These are phyloP conservation scores for Cladorrhinum sp. DNA, from an alignment of 2,329 filamentous ascomycete species.

Conservation along the genomic window DNA sequence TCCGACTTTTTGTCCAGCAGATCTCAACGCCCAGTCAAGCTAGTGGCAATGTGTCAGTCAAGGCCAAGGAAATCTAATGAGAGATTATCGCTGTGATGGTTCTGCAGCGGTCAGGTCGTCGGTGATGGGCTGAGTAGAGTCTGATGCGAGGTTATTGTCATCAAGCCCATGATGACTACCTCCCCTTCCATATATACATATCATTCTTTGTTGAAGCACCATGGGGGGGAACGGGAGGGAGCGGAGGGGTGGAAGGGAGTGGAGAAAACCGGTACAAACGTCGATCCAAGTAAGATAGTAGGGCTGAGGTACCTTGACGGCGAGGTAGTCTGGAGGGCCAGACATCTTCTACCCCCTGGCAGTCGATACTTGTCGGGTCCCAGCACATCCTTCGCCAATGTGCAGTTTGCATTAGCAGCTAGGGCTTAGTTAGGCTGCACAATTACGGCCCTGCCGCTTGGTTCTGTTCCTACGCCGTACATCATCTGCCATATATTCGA, in stretches of 20 bases:
- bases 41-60: not conserved
- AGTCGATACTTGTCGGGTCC: not conserved
- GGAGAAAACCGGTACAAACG: not conserved
- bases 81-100: not conserved
- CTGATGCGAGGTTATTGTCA: not conserved
- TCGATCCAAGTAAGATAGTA: not conserved
- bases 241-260: too few species aligned
- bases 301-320: not conserved
- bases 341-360: too few species aligned
- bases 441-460: constrained; percentile 2
- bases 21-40: not conserved
- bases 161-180: not conserved
- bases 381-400: constrained; percentile 5
- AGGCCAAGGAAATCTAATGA: not conserved
- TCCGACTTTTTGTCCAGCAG: not conserved
- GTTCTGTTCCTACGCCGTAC: not conserved
- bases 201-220: not conserved
- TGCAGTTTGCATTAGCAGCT: constrained; percentile 1
- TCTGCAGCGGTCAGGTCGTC: too few species aligned
- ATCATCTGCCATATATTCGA: not conserved
- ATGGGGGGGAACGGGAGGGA: too few species aligned
- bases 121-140: not conserved
- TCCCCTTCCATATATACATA: not conserved
- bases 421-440: not conserved
- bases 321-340: not conserved